phyloP scores from a whole-genome alignment of 768 basidiomycete species.

The Leucosporidium yakuticum region DNA sequence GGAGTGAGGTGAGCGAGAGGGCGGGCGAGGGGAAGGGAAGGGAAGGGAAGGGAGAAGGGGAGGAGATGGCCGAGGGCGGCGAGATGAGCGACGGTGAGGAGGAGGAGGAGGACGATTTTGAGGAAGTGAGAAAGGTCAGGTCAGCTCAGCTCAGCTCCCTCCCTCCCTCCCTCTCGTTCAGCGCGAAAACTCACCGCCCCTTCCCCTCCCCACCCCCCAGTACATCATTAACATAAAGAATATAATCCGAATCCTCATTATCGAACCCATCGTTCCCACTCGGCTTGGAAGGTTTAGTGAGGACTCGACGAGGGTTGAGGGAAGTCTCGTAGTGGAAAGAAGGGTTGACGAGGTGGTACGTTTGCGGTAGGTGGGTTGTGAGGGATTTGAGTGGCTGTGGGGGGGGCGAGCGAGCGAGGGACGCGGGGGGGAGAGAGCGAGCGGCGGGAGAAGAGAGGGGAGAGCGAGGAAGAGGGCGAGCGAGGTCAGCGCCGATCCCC shows the following conservation, averaged over 20 bases:
- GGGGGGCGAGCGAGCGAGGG: neutral
- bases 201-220: constrained; percentile 80
- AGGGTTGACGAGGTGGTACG: constrained; percentile 90
- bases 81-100: too few species aligned
- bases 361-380: constrained; percentile 80
- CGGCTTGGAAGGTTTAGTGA: constrained; percentile 96
- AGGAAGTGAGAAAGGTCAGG: neutral
- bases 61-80: too few species aligned
- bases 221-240: constrained; percentile 98
- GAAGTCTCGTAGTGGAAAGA: constrained; percentile 88
- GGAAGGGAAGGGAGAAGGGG: constrained; percentile 6
- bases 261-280: constrained; percentile 94
- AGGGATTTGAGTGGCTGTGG: constrained; percentile 59
- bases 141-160: neutral
- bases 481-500: constrained; percentile 10
- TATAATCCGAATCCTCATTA: constrained; percentile 99
- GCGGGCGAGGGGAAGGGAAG: constrained; percentile 4
- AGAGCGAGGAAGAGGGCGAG: constrained; percentile 37
- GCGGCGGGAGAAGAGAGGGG: too few species aligned
- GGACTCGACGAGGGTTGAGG: constrained; percentile 89
- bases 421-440: constrained; percentile 38
- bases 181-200: constrained; percentile 67
- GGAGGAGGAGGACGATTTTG: too few species aligned
- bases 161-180: neutral
- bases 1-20: constrained; percentile 1